These are phyloP conservation scores for Blastocystis hominis DNA, from an alignment of 352 stramenopile species.

Conservation along the genomic window DNA sequence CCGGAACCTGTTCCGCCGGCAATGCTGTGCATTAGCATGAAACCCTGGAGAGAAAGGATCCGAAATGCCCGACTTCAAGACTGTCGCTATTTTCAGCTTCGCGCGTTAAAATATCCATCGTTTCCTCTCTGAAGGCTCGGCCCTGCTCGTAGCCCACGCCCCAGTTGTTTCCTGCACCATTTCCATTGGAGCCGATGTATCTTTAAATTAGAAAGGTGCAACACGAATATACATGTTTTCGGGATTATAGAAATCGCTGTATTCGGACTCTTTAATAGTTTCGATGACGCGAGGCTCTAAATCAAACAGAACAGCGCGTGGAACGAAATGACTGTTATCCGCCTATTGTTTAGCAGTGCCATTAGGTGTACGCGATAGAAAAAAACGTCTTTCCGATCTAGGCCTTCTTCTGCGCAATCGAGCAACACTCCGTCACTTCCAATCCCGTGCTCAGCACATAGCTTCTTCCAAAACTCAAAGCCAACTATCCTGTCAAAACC, in stretches of 20 bases:
- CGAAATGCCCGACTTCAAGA: conserved; percentile 68
- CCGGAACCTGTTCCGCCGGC: conserved; percentile 93
- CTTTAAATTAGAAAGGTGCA: neutral
- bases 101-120: conserved; percentile 99
- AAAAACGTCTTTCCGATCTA: conserved; percentile 96
- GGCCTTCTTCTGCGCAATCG: conserved; percentile 79
- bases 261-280: conserved; percentile 77
- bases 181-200: conserved; percentile 74
- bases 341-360: conserved; percentile 56
- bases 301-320: conserved; percentile 91
- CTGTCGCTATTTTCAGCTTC: conserved; percentile 85
- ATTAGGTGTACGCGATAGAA: conserved; percentile 80
- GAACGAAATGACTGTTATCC: conserved; percentile 96
- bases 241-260: conserved; percentile 92
- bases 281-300: conserved; percentile 86
- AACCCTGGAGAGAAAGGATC: conserved; percentile 70
- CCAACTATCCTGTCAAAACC: conserved; percentile 69
- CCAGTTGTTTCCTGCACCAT: conserved; percentile 83
- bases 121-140: conserved; percentile 83
- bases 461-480: conserved; percentile 98
- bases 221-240: conserved; percentile 84
- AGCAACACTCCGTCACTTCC: conserved; percentile 86
- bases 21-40: conserved; percentile 96
- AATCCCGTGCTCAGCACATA: conserved; percentile 96
- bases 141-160: conserved; percentile 81